Evolutionary conservation across 2,329 filamentous ascomycete genomes (phyloP).

Genomic region (Aspergillus sp.): DNA sequence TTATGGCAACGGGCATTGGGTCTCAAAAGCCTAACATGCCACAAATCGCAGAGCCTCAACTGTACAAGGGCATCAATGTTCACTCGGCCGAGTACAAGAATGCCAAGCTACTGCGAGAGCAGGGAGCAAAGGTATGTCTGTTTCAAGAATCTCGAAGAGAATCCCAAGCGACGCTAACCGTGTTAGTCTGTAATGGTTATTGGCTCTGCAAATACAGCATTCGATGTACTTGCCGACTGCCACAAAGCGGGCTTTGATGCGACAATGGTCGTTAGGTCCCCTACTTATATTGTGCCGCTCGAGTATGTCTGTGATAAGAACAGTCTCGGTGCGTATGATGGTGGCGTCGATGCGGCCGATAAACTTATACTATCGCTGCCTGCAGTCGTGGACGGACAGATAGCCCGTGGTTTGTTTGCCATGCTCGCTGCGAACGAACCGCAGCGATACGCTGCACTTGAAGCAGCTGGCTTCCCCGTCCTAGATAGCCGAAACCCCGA

Average conservation of each 20-base stretch:
- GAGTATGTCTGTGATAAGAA: slow-evolving; percentile 25
- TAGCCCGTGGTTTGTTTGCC: slow-evolving; percentile 21
- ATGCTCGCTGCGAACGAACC: slow-evolving; percentile 33
- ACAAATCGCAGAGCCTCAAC: slow-evolving; percentile 9
- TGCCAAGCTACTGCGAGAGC: slow-evolving; percentile 11
- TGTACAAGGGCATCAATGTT: slow-evolving; percentile 19
- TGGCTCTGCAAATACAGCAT: slow-evolving; percentile 50
- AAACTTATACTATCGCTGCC: slow-evolving; percentile 1
- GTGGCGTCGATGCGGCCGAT: slow-evolving; percentile 17
- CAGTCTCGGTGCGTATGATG: slow-evolving; percentile 31
- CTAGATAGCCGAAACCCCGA: slow-evolving; percentile 31
- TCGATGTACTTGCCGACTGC: slow-evolving; percentile 53
- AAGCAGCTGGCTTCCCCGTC: slow-evolving; percentile 41
- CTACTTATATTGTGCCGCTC: slow-evolving; percentile 37
- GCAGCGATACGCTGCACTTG: slow-evolving; percentile 37
- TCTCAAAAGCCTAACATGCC: slow-evolving; percentile 22
- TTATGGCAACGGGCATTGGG: slow-evolving; percentile 24
- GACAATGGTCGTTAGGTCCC: slow-evolving; percentile 49
- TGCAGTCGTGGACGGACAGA: slow-evolving; percentile 14
- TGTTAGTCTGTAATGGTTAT: slow-evolving; percentile 46
- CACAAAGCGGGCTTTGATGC: slow-evolving; percentile 42
- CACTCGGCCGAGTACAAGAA: slow-evolving; percentile 19
- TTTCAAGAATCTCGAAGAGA: not conserved
- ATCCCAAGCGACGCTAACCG: not conserved
- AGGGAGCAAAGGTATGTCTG: slow-evolving; percentile 15